Evolutionary conservation across 2,329 filamentous ascomycete species (phyloP), one percentile per base, ranked within the genome.

Genomic region (Chaetomium sp.): DNA sequence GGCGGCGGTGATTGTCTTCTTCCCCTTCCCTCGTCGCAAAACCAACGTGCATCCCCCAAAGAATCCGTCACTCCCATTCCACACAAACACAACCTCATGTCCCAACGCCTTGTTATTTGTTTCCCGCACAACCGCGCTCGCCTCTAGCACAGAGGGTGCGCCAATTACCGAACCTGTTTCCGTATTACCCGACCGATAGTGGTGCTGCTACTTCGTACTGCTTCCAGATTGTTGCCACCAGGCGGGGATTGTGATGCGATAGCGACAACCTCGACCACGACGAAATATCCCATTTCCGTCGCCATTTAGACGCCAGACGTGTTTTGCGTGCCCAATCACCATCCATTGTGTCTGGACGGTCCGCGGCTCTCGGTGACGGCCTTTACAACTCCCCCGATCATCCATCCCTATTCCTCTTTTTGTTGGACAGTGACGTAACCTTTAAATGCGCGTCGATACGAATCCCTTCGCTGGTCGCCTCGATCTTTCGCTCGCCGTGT

Each of bases 401-500:
- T 8, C 10, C 40, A 19, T n/a, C 27, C 27, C 36, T 33, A 27
- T 7, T 51, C 14, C 12, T 33, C 11, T 48, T 27, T 40, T 6
- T 6, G 8, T 38, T 27, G 27, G 9, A 33, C 33, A 11, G 47
- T 50, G 36, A n/a, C 27, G 14, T 43, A 14, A 32, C 35, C 32
- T 42, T 53, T 53, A 53, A 44, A 58, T 58, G 56, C 56, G 37
- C 43, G 33, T 41, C 53, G 40, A 44, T 51, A 48, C 1, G 46
- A 45, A 27, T 27, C 19, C 19, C 47, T 6, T 33, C 37, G 34
- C 49, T 61, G 59, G 63, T 57, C 54, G 56, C 61, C 57, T 61
- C 61, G 50, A 56, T 55, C 56, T 49, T 58, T 56, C 59, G 54
- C 54, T 60, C 58, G 58, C 61, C 57, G 61, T 61, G 58, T 62